A percentile compares a stretch with the other conserved stretches of the same genome.
These are phyloP conservation scores for Candida nonsorbophila DNA, from an alignment of 805 yeast species.

Conservation along the genomic window DNA sequence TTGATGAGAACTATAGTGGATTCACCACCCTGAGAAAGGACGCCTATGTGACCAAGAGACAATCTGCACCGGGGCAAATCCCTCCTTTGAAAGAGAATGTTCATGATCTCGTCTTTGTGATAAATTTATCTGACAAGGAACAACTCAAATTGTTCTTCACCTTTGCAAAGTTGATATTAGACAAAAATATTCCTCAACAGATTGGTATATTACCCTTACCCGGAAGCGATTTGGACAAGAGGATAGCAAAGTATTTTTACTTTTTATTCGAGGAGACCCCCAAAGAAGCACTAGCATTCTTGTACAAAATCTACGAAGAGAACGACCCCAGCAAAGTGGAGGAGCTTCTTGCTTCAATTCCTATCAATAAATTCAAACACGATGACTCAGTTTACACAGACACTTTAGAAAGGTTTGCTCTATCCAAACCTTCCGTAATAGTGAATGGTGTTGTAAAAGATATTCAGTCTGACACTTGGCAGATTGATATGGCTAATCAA, in stretches of 20 bases:
- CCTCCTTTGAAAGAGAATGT: conserved; percentile 71
- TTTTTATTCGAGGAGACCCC: conserved; percentile 24
- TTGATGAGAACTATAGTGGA: conserved; percentile 48
- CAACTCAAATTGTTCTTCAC: conserved; percentile 49
- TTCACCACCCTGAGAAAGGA: conserved; percentile 38
- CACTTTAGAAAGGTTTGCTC: conserved; percentile 24
- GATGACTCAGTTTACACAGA: conserved; percentile 12
- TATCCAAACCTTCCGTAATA: conserved; percentile 48
- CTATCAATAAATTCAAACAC: conserved; percentile 12
- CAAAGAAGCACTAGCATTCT: conserved; percentile 33
- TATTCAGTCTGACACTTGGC: conserved; percentile 49
- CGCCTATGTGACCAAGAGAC: conserved; percentile 32
- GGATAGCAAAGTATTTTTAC: conserved; percentile 27
- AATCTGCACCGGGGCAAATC: conserved; percentile 46
- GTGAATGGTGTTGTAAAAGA: conserved; percentile 68
- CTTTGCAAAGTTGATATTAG: conserved; percentile 44
- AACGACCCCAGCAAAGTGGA: conserved; percentile 18
- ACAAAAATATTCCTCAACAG: conserved; percentile 66
- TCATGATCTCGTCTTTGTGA: conserved; percentile 65
- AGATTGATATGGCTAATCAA: conserved; percentile 47
- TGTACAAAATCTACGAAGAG: conserved; percentile 31
- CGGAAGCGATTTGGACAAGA: conserved; percentile 20
- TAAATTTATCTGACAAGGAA: conserved; percentile 51
- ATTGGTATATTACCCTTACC: conserved; percentile 74
- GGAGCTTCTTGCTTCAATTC: conserved; percentile 8